Evolutionary conservation across 768 basidiomycete genomes (phyloP).

Genomic region (Solioccasus polychromus): DNA sequence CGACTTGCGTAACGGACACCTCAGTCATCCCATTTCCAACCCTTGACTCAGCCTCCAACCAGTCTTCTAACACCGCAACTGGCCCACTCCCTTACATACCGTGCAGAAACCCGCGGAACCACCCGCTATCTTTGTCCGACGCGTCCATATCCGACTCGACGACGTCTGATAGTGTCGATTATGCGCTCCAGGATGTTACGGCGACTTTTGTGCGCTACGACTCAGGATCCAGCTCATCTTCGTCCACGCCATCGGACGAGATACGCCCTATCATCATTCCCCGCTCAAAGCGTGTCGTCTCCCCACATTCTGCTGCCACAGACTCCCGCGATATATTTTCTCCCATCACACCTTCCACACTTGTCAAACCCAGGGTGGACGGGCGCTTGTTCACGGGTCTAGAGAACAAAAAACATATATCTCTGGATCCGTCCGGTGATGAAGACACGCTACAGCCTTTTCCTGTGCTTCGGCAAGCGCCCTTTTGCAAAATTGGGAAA

Average conservation of each 20-base stretch:
- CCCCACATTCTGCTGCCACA: constrained; percentile 22
- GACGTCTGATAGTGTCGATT: constrained; percentile 5
- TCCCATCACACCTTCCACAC: constrained; percentile 42
- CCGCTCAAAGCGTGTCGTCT: constrained; percentile 37
- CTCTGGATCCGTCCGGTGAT: constrained; percentile 30
- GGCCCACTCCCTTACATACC: constrained; percentile 64
- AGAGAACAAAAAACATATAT: constrained; percentile 10
- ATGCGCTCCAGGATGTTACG: constrained; percentile 3
- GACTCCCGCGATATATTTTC: constrained; percentile 31
- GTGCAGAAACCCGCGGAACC: constrained; percentile 37
- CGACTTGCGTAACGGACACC: constrained; percentile 23
- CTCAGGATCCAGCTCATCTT: constrained; percentile 35
- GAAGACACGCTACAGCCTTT: constrained; percentile 21
- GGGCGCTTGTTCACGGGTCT: constrained; percentile 13
- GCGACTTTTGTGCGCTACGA: constrained; percentile 16
- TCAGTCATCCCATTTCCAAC: constrained; percentile 28
- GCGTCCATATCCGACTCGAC: constrained; percentile 10
- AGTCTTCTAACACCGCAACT: constrained; percentile 52
- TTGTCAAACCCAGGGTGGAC: constrained; percentile 18
- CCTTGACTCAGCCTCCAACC: constrained; percentile 24
- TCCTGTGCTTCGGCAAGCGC: constrained; percentile 24
- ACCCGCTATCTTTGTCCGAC: constrained; percentile 13
- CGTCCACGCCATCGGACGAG: constrained; percentile 36
- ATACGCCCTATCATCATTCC: constrained; percentile 34
- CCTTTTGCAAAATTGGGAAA: constrained; percentile 19